Conservation (phyloP, 805 yeast genomes). For the Teunomyces lycoperdinae region DNA sequence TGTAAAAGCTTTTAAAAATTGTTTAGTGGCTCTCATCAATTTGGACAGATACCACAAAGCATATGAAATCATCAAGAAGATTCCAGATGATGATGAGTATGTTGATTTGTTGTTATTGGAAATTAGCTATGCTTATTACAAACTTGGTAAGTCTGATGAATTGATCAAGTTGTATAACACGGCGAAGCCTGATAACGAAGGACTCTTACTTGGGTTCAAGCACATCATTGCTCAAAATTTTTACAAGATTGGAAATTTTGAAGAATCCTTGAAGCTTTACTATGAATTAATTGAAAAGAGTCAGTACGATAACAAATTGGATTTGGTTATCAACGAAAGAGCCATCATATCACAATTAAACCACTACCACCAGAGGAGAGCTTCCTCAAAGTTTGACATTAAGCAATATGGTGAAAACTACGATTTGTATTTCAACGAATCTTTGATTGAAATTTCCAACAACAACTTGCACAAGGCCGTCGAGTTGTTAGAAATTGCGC, state of each 20-base stretch:
- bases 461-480: constrained; percentile 41
- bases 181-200: constrained; percentile 12
- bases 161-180: constrained; percentile 18
- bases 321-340: constrained; percentile 61
- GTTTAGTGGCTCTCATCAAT: constrained; percentile 58
- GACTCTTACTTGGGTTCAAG: constrained; percentile 32
- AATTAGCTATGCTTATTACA: constrained; percentile 58
- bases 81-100: constrained; percentile 29
- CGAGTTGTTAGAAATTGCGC: constrained; percentile 44
- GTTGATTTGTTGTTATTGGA: constrained; percentile 39
- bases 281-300: constrained; percentile 34
- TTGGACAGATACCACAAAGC: constrained; percentile 56
- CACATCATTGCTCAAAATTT: constrained; percentile 55
- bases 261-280: constrained; percentile 47
- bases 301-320: constrained; percentile 45
- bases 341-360: constrained; percentile 59
- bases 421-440: constrained; percentile 60
- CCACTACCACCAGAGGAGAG: constrained; percentile 6
- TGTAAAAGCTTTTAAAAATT: constrained; percentile 35
- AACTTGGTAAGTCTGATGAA: constrained; percentile 43
- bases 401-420: constrained; percentile 24
- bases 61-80: constrained; percentile 36
- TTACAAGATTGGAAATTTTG: constrained; percentile 45
- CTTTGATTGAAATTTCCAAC: constrained; percentile 47
- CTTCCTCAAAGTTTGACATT: constrained; percentile 1